A percentile compares a stretch with the other conserved stretches of the same genome.
Conservation (phyloP, 1,284 basidiomycete genomes). For the Microbotryum lychnidis-dioicae region DNA sequence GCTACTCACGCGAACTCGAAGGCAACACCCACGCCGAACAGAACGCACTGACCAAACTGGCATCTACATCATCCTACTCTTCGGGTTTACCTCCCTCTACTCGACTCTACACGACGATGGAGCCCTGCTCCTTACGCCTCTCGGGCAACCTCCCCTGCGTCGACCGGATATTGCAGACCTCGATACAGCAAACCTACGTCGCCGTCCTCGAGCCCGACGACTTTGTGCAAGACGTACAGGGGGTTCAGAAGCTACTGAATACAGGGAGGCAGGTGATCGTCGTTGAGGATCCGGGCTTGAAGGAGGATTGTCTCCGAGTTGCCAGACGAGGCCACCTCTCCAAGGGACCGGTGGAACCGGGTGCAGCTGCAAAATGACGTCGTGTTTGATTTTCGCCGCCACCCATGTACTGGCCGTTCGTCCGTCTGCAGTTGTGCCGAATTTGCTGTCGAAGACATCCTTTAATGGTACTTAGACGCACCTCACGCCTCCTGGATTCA, state of each 20-base stretch:
- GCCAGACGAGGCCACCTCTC: too few species aligned
- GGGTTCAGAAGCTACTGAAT: conserved; percentile 63
- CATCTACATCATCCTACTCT: conserved; percentile 37
- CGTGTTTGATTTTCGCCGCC: too few species aligned
- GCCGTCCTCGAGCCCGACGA: conserved; percentile 90
- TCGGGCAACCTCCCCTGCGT: conserved; percentile 82
- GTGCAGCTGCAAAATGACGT: too few species aligned
- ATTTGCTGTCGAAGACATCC: too few species aligned
- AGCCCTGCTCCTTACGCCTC: conserved; percentile 86
- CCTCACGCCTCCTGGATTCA: too few species aligned
- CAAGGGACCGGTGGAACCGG: too few species aligned
- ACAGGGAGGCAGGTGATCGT: conserved; percentile 70
- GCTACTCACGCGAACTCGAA: conserved; percentile 82
- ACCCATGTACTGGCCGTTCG: too few species aligned
- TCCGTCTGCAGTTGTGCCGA: too few species aligned
- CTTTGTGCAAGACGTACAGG: conserved; percentile 81
- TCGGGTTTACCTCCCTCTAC: conserved; percentile 36
- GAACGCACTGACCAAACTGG: conserved; percentile 75
- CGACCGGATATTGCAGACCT: conserved; percentile 67
- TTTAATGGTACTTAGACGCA: too few species aligned
- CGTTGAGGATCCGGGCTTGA: conserved; percentile 50
- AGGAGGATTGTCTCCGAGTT: conserved; percentile 1
- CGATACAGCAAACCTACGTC: conserved; percentile 69
- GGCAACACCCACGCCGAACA: conserved; percentile 98
- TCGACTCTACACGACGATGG: conserved; percentile 80